Conservation (phyloP, 371 early-diverging fungal species). For the Mortierella sp. region DNA sequence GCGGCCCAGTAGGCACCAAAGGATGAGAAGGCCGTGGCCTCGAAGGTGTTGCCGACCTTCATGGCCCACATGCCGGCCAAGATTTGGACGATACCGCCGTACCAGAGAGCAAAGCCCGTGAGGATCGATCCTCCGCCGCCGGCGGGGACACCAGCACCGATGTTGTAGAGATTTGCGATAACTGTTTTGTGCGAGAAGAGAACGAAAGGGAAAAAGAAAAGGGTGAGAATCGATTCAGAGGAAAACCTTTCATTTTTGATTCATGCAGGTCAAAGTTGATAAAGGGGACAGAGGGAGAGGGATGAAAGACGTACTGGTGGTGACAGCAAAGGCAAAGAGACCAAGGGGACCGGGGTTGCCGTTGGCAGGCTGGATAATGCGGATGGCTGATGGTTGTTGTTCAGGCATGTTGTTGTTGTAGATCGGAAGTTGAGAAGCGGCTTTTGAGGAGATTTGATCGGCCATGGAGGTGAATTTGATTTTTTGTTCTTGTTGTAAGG, state of each 20-base stretch:
- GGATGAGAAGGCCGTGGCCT: conserved; percentile 64
- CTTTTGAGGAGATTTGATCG: not conserved
- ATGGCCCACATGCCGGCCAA: conserved; percentile 66
- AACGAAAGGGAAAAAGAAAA: not conserved
- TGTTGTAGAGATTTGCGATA: conserved; percentile 65
- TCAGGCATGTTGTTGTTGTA: not conserved
- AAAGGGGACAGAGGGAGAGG: not conserved
- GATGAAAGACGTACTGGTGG: conserved; percentile 77
- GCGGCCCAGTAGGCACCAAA: conserved; percentile 65
- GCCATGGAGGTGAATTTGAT: too few species aligned
- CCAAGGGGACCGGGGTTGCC: conserved; percentile 85
- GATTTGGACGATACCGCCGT: conserved; percentile 85
- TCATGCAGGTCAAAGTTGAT: too few species aligned
- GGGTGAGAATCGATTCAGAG: not conserved
- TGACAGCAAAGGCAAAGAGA: conserved; percentile 80
- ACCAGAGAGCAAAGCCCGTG: conserved; percentile 80
- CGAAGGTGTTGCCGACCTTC: conserved; percentile 62
- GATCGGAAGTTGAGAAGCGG: not conserved
- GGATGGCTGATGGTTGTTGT: conserved; percentile 27
- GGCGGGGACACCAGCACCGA: conserved; percentile 72
- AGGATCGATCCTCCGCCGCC: conserved; percentile 67
- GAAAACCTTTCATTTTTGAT: not conserved
- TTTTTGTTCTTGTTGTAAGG: too few species aligned
- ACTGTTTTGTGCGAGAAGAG: conserved; percentile 21
- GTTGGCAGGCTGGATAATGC: conserved; percentile 57